A percentile compares a stretch with the other conserved stretches of the same genome.
Evolutionary conservation across 441 rosid genomes (phyloP).

Genomic region (Lepidium campestre): DNA sequence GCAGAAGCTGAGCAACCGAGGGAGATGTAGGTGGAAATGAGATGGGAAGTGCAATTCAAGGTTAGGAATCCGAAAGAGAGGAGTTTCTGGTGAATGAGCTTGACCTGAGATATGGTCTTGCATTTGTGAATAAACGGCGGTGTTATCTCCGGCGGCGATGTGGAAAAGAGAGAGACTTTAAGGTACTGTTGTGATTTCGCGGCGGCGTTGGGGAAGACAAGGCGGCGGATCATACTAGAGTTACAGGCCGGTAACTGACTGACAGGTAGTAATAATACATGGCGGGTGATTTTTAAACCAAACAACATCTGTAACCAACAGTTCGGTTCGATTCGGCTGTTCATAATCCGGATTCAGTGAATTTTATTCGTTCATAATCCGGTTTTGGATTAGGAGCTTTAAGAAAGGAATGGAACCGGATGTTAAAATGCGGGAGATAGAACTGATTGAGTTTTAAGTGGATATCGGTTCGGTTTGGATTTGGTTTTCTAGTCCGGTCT

Average conservation of each 20-base stretch:
- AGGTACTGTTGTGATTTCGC: background rate
- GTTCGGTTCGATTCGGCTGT: background rate
- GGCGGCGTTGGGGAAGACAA: slow-evolving; percentile 11
- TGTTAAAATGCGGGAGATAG: background rate
- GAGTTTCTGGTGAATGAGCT: slow-evolving; percentile 64
- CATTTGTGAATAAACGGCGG: slow-evolving; percentile 54
- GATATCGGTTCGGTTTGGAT: background rate
- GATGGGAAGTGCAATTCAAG: slow-evolving; percentile 36
- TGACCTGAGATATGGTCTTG: slow-evolving; percentile 48
- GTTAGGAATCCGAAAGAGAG: slow-evolving; percentile 39
- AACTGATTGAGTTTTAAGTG: background rate
- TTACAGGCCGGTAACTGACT: no score
- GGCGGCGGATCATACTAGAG: slow-evolving; percentile 19
- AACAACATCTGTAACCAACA: background rate
- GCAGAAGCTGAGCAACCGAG: slow-evolving; percentile 42
- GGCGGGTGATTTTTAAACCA: slow-evolving; percentile 19
- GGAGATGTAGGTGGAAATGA: slow-evolving; percentile 66
- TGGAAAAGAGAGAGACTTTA: slow-evolving; percentile 23
- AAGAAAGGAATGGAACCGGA: background rate
- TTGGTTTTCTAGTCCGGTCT: background rate
- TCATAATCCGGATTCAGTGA: background rate
- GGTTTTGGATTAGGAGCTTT: background rate
- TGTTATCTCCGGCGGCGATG: slow-evolving; percentile 25
- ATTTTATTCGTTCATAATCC: background rate
- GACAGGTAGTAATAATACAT: background rate